Conservation (phyloP, 106 monocot genomes). For the Hemerocallis citrina region DNA sequence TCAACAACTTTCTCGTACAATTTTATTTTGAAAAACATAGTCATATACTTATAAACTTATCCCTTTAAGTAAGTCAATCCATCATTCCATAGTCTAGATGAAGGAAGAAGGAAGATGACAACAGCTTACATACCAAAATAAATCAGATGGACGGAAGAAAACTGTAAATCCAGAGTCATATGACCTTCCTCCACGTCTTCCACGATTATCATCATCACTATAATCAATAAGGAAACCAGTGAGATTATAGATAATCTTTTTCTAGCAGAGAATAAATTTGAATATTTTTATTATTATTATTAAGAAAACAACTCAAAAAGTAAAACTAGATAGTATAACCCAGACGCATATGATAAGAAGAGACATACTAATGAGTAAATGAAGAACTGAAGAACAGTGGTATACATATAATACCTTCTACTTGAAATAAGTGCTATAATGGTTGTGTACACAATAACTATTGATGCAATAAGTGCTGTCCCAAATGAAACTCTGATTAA, state of each 20-base stretch:
- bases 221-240: background rate
- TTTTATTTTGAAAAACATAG: no score
- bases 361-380: background rate
- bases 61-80: no score
- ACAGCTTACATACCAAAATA: slow-evolving; percentile 67
- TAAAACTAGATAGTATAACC: no score
- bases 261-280: background rate
- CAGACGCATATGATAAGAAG: no score
- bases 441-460: slow-evolving; percentile 91
- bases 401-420: slow-evolving; percentile 47
- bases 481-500: slow-evolving; percentile 93
- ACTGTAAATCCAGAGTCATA: slow-evolving; percentile 58
- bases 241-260: background rate
- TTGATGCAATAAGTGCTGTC: slow-evolving; percentile 86
- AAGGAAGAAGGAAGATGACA: background rate
- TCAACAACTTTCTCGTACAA: no score
- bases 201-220: slow-evolving; percentile 91
- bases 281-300: no score
- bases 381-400: background rate
- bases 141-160: slow-evolving; percentile 69
- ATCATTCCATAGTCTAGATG: background rate
- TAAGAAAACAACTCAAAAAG: no score
- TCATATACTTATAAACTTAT: no score
- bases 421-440: slow-evolving; percentile 89
- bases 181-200: slow-evolving; percentile 80